Conservation (phyloP, 176 grass and related monocot species). For the Cenchrus purpureus region DNA sequence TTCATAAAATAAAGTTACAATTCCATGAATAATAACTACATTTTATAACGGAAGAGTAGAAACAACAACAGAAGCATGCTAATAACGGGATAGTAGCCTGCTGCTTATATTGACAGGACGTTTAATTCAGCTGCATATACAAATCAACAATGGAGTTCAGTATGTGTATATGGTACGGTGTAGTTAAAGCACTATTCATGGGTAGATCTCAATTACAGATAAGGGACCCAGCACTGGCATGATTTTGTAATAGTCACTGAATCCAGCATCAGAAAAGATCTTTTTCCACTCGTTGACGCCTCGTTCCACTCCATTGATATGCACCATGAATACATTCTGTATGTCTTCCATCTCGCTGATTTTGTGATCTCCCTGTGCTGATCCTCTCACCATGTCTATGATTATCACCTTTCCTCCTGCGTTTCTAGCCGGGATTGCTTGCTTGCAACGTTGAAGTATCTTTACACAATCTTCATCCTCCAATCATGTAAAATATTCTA, state of each 20-base stretch:
- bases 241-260: constrained; percentile 47
- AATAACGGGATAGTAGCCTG: too few relatives aligned
- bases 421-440: constrained; percentile 18
- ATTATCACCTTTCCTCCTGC: constrained; percentile 41
- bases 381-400: constrained; percentile 31
- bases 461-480: constrained; percentile 24
- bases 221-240: constrained; percentile 31
- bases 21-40: too few relatives aligned
- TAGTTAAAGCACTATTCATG: not conserved
- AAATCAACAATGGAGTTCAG: too few relatives aligned
- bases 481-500: constrained; percentile 33
- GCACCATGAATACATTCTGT: constrained; percentile 41
- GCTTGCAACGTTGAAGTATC: constrained; percentile 44
- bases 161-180: too few relatives aligned
- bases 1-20: too few relatives aligned
- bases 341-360: constrained; percentile 17
- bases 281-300: constrained; percentile 46
- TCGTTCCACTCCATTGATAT: constrained; percentile 20
- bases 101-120: too few relatives aligned
- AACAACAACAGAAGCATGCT: too few relatives aligned
- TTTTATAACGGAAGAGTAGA: too few relatives aligned
- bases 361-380: not conserved
- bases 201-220: constrained; percentile 36
- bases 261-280: constrained; percentile 48
- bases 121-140: too few relatives aligned